Conservation (phyloP, 2,329 filamentous ascomycete genomes). For the Gnomoniopsis smithogilvyi region DNA sequence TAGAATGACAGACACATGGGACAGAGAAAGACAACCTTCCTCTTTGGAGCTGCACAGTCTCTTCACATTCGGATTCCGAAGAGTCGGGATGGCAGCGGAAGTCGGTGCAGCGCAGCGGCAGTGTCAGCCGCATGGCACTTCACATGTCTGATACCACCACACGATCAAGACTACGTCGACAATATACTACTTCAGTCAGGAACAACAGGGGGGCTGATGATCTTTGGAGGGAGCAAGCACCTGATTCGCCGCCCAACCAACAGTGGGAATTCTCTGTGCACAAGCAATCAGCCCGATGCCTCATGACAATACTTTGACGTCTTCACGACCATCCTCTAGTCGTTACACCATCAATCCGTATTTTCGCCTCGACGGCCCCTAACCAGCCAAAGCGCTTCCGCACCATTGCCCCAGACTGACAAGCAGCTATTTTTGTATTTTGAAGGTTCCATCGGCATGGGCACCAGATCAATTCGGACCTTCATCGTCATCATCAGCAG, state of each 20-base stretch:
- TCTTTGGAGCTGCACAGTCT: background rate
- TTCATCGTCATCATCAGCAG: background rate
- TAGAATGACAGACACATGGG: background rate
- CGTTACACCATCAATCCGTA: too few relatives aligned
- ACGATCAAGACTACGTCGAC: background rate
- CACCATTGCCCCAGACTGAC: background rate
- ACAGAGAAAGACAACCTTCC: background rate
- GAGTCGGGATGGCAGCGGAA: background rate
- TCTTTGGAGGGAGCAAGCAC: too few relatives aligned
- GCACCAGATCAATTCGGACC: background rate
- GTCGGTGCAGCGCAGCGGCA: slow-evolving; percentile 17
- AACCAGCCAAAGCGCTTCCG: too few relatives aligned
- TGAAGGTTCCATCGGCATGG: background rate
- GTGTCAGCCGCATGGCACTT: slow-evolving; percentile 23
- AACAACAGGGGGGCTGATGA: too few relatives aligned
- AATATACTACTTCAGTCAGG: too few relatives aligned
- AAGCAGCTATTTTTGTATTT: background rate
- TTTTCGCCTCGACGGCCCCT: too few relatives aligned
- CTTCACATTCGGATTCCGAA: background rate
- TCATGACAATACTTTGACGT: too few relatives aligned
- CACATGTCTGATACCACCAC: background rate
- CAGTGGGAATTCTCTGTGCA: too few relatives aligned
- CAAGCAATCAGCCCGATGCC: too few relatives aligned
- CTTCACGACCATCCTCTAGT: too few relatives aligned
- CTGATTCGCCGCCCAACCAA: too few relatives aligned